These are phyloP conservation scores for Suhomyces canberraensis DNA, from an alignment of 805 yeast species.

Conservation along the genomic window DNA sequence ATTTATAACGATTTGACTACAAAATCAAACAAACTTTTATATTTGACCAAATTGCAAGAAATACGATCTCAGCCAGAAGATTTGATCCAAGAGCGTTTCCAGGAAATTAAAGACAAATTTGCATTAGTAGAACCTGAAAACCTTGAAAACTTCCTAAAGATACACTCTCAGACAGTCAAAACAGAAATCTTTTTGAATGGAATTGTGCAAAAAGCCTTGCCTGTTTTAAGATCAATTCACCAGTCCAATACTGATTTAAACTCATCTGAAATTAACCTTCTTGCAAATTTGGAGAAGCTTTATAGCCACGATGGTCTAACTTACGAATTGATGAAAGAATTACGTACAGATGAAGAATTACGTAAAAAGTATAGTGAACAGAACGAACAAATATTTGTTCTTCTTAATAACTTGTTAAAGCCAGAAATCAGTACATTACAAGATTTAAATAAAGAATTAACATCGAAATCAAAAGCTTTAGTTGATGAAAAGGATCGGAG, in stretches of 20 bases:
- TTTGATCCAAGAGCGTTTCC: constrained; percentile 15
- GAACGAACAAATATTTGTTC: constrained; percentile 3
- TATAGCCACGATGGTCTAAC: constrained; percentile 12
- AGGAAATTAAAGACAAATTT: constrained; percentile 10
- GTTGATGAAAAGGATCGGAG: constrained; percentile 11
- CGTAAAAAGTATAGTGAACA: constrained; percentile 3
- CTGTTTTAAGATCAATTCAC: constrained; percentile 34
- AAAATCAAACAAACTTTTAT: constrained; percentile 26
- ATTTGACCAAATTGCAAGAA: constrained; percentile 23
- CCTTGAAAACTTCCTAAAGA: constrained; percentile 15
- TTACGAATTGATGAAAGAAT: constrained; percentile 13
- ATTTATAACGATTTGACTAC: constrained; percentile 21
- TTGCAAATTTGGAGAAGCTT: constrained; percentile 19
- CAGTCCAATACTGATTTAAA: constrained; percentile 25
- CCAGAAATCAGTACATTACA: constrained; percentile 18
- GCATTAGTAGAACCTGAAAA: constrained; percentile 10
- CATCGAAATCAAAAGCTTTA: constrained; percentile 2
- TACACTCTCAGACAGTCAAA: constrained; percentile 22
- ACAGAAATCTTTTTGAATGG: constrained; percentile 22
- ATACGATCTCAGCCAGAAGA: constrained; percentile 13
- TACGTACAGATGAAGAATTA: constrained; percentile 6
- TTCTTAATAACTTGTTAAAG: constrained; percentile 10
- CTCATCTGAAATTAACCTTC: constrained; percentile 23
- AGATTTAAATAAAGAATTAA: constrained; percentile 11
- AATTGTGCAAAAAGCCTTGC: constrained; percentile 26